These are phyloP conservation scores for Phaeosphaeriaceae sp. DNA, from an alignment of 2,329 filamentous ascomycete genomes.

Conservation along the genomic window DNA sequence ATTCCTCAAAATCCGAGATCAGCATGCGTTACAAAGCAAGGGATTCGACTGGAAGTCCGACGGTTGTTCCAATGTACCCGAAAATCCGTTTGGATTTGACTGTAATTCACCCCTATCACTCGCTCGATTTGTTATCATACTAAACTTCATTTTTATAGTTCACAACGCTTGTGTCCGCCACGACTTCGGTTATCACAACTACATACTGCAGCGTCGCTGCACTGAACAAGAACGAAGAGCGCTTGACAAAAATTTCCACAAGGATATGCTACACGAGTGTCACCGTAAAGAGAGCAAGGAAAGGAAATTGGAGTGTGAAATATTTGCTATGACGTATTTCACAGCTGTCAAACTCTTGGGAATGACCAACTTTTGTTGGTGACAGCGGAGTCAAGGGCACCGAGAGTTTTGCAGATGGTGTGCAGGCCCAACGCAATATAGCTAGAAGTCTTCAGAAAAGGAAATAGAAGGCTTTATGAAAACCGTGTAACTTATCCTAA, in stretches of 20 bases:
- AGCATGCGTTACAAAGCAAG: too few species aligned
- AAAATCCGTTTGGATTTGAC: constrained; percentile 43
- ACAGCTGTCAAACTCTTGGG: background rate
- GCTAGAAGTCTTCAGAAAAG: too few species aligned
- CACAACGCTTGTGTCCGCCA: constrained; percentile 53
- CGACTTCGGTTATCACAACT: constrained; percentile 63
- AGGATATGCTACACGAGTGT: constrained; percentile 42
- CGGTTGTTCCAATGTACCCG: constrained; percentile 43
- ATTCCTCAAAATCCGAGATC: too few species aligned
- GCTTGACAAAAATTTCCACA: constrained; percentile 2
- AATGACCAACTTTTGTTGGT: too few species aligned
- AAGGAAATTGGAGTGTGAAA: constrained; percentile 35
- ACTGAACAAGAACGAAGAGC: constrained; percentile 33
- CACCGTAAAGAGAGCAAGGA: too few species aligned
- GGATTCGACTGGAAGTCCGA: constrained; percentile 45
- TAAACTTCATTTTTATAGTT: constrained; percentile 15
- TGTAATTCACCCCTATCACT: constrained; percentile 17
- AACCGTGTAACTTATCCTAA: too few species aligned
- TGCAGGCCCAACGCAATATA: too few species aligned
- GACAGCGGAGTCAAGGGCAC: too few species aligned
- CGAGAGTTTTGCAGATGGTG: too few species aligned
- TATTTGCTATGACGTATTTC: background rate
- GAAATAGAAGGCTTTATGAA: too few species aligned
- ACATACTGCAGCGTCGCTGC: constrained; percentile 57
- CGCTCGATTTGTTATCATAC: too few species aligned